phyloP scores from a whole-genome alignment of 208 protist species.

The Acanthamoeba sp. region DNA sequence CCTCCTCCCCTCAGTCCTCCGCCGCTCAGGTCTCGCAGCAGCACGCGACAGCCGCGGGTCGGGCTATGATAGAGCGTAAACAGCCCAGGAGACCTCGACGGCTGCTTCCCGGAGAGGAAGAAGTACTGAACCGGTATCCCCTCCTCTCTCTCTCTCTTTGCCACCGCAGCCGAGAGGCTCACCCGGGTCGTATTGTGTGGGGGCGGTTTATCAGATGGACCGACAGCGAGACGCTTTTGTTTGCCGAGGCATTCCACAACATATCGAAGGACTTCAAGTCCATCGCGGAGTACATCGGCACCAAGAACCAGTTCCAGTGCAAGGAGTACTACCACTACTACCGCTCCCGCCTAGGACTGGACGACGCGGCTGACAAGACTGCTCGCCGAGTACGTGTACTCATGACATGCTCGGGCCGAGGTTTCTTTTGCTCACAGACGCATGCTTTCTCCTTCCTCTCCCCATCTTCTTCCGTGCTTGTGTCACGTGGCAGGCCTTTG shows the following conservation, averaged over 20 bases:
- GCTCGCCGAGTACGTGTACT: neutral
- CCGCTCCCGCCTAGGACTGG: slow-evolving; percentile 63
- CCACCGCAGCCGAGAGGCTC: neutral
- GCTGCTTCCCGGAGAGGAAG: slow-evolving; percentile 65
- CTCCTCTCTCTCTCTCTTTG: neutral
- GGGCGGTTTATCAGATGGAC: neutral
- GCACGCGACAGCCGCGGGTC: neutral
- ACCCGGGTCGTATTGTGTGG: neutral
- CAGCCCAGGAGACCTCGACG: slow-evolving; percentile 19
- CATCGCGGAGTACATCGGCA: slow-evolving; percentile 73
- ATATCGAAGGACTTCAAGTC: slow-evolving; percentile 75
- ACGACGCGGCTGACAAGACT: slow-evolving; percentile 50
- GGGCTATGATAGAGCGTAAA: neutral
- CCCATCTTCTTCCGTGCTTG: neutral
- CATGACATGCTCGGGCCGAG: neutral
- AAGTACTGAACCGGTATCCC: slow-evolving; percentile 52
- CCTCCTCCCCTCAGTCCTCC: neutral
- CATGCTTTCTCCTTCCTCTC: neutral
- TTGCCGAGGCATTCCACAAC: slow-evolving; percentile 70
- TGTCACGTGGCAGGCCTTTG: neutral
- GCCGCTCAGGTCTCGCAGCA: neutral
- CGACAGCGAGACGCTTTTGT: slow-evolving; percentile 68
- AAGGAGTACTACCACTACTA: slow-evolving; percentile 76
- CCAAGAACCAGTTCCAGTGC: slow-evolving; percentile 77
- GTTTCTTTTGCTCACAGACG: neutral